phyloP scores from a whole-genome alignment of 2,329 filamentous ascomycete genomes.

The Cordyceps farinosa region DNA sequence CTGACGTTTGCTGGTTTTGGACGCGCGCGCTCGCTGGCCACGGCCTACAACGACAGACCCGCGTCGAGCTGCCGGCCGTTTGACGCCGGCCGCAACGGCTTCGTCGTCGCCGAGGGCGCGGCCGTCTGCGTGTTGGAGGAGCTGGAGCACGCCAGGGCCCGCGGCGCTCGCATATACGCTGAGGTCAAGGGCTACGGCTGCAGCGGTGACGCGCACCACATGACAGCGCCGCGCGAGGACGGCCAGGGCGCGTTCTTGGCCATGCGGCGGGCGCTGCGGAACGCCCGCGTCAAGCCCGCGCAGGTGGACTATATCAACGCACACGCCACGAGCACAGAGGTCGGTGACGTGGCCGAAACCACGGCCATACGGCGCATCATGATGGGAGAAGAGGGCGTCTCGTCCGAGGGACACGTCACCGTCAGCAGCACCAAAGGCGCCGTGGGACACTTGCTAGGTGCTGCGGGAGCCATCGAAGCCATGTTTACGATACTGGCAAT shows the following conservation, averaged over 20 bases:
- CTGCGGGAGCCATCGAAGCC: slow-evolving; percentile 86
- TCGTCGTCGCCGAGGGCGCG: slow-evolving; percentile 90
- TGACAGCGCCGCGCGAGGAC: slow-evolving; percentile 83
- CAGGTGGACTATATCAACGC: slow-evolving; percentile 91
- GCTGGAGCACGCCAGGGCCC: slow-evolving; percentile 75
- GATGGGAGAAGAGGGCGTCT: slow-evolving; percentile 65
- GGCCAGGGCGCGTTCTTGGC: slow-evolving; percentile 77
- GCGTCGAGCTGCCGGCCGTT: slow-evolving; percentile 77
- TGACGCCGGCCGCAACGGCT: slow-evolving; percentile 73
- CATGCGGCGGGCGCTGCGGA: slow-evolving; percentile 78
- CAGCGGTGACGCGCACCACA: slow-evolving; percentile 87
- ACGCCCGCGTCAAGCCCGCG: slow-evolving; percentile 64
- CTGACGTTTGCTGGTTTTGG: slow-evolving; percentile 90
- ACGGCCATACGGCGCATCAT: slow-evolving; percentile 75
- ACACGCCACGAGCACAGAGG: slow-evolving; percentile 81
- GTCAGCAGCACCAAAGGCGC: slow-evolving; percentile 94
- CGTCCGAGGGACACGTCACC: slow-evolving; percentile 62
- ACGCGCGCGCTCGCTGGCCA: slow-evolving; percentile 79
- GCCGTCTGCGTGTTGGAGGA: slow-evolving; percentile 87
- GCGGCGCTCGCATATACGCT: slow-evolving; percentile 81
- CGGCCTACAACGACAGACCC: slow-evolving; percentile 72
- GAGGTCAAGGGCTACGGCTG: slow-evolving; percentile 87
- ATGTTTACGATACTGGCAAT: slow-evolving; percentile 80
- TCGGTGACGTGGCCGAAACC: slow-evolving; percentile 88
- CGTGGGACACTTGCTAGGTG: slow-evolving; percentile 85